phyloP scores from a whole-genome alignment of 2,329 filamentous ascomycete species.

The Ophiobolus disseminans region DNA sequence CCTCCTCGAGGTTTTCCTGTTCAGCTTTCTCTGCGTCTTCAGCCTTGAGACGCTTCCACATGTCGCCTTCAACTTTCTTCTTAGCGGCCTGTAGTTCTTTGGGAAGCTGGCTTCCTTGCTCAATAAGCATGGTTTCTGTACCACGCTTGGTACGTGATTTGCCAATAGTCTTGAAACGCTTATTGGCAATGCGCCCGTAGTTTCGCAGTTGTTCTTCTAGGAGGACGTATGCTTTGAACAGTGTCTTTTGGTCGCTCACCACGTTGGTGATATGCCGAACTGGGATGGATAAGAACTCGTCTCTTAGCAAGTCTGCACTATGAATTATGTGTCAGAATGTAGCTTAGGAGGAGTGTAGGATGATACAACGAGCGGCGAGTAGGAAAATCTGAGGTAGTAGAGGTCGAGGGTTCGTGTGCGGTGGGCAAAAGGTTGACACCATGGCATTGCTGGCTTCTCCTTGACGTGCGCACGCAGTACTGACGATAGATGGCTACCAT shows the following conservation, averaged over 20 bases:
- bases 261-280: constrained; percentile 44
- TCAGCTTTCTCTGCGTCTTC: constrained; percentile 37
- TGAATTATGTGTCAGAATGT: constrained; percentile 13
- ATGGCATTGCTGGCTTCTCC: not conserved
- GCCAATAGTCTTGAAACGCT: constrained; percentile 25
- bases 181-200: constrained; percentile 18
- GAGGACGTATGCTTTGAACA: constrained; percentile 49
- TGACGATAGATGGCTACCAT: too few species aligned
- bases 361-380: too few species aligned
- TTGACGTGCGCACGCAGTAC: too few species aligned
- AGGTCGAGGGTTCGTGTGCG: not conserved
- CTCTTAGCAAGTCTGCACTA: constrained; percentile 48
- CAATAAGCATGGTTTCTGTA: constrained; percentile 25
- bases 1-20: constrained; percentile 43
- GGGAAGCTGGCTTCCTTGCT: constrained; percentile 33
- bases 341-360: too few species aligned
- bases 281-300: constrained; percentile 51
- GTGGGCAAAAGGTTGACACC: not conserved
- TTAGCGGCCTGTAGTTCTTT: constrained; percentile 43
- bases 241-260: constrained; percentile 39
- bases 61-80: constrained; percentile 20
- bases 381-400: not conserved
- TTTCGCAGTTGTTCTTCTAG: constrained; percentile 40
- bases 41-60: constrained; percentile 35
- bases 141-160: constrained; percentile 30